Evolutionary conservation across 2,329 filamentous ascomycete species (phyloP), one percentile per base, ranked within the genome.

Genomic region (Colletotrichum sojae): DNA sequence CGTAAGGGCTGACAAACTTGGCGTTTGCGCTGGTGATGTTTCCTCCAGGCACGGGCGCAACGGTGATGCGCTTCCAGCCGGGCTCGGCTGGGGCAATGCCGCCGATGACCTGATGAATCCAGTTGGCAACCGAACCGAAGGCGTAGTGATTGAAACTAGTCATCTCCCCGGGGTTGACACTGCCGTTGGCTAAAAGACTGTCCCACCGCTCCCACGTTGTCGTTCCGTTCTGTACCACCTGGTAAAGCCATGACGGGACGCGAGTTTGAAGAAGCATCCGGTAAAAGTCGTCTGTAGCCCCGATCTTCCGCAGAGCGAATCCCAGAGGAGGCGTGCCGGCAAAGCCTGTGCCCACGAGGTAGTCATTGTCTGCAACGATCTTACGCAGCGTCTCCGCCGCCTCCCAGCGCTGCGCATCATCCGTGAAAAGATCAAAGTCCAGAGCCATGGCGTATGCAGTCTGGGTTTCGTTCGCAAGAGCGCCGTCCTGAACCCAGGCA

Each of bases 191-290:
- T 0, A 85, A 73, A 39, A 86, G 75, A 31, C 80, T 82, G 56
- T 87, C 83, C 85, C 85, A 86, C 2, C 85, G 79, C 70, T 87
- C 84, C 84, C 84, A 87, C 0, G 81, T 84, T 0, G 84, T 86
- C 0, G 84, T 86, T 0, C 79, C 84, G 10, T 78, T 77, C 79
- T 83, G 81, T 0, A 77, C 79, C 6, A 87, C 80, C 13, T 82
- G 83, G 58, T 85, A 86, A 1, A 87, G 73, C 84, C 84, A 87
- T 0, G 80, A 83, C 0, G 84, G 84, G 1, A 81, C 79, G 3
- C 78, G 73, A 6, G 78, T 82, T 71, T 86, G 80, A 5, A 83
- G 75, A 1, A 88, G 77, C 83, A 87, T 86, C 16, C 77, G 77
- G 71, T 87, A 88, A 61, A 81, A 79, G 13, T 78, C 74, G 0